These are phyloP conservation scores for Zygosaccharomyces lentus DNA, from an alignment of 805 yeast genomes.

Conservation along the genomic window DNA sequence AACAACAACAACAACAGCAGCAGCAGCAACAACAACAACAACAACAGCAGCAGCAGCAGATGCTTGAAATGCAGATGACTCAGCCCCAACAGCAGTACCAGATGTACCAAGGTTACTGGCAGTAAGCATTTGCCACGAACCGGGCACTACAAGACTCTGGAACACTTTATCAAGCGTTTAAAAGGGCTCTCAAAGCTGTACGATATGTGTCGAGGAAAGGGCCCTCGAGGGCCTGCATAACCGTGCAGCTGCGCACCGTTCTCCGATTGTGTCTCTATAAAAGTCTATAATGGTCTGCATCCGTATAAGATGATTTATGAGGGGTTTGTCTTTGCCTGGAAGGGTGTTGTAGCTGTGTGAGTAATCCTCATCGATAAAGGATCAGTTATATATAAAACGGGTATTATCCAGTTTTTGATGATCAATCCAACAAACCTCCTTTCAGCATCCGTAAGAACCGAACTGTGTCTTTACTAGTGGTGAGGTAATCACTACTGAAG, in stretches of 20 bases:
- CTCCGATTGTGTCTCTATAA: neutral
- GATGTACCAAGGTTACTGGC: slow-evolving; percentile 15
- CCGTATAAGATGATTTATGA: neutral
- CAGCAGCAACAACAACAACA: slow-evolving; percentile 26
- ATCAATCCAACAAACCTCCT: neutral
- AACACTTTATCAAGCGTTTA: neutral
- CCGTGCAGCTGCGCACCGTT: no score
- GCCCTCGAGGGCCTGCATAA: neutral
- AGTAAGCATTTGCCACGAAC: neutral
- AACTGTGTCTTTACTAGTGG: neutral
- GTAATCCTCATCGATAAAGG: slow-evolving; percentile 6
- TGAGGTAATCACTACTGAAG: neutral
- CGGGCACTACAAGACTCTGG: neutral
- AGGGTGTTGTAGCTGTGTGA: slow-evolving; percentile 3
- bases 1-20: slow-evolving; percentile 17
- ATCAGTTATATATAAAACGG: neutral
- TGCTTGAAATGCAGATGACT: slow-evolving; percentile 15
- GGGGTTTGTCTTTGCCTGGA: slow-evolving; percentile 8
- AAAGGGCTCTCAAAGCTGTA: neutral
- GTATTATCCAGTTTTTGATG: neutral
- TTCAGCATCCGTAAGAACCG: neutral
- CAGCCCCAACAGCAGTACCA: slow-evolving; percentile 18
- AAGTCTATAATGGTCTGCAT: neutral
- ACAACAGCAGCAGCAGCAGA: slow-evolving; percentile 15
- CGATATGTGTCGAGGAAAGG: neutral